Conservation (phyloP, 2,329 filamentous ascomycete genomes). For the Claviceps maximensis region DNA sequence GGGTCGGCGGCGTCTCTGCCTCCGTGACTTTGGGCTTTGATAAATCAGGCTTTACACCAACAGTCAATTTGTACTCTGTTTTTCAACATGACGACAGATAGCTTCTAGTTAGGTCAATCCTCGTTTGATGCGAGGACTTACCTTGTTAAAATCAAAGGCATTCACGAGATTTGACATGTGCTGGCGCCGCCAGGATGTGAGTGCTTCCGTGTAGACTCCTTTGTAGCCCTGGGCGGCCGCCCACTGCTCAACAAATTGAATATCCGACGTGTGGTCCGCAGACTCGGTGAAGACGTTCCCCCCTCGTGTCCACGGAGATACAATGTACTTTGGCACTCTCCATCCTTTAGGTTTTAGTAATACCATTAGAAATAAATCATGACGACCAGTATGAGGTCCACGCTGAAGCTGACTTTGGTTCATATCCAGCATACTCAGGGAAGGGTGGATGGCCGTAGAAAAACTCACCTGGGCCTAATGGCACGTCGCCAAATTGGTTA, state of each 20-base stretch:
- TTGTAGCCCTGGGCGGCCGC: constrained; percentile 16
- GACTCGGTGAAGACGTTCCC: constrained; percentile 39
- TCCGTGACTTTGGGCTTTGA: constrained; percentile 5
- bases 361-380: too few species aligned
- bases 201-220: constrained; percentile 16
- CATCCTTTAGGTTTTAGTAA: too few species aligned
- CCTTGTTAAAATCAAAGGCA: constrained; percentile 27
- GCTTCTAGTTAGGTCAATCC: background rate
- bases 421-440: too few species aligned
- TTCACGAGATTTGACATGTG: constrained; percentile 19
- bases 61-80: background rate
- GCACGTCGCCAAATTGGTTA: constrained; percentile 9
- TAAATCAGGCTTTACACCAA: constrained; percentile 5
- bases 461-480: constrained; percentile 15
- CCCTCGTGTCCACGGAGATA: constrained; percentile 41
- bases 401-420: background rate
- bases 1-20: constrained; percentile 1
- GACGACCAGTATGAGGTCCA: background rate
- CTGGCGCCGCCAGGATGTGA: constrained; percentile 15
- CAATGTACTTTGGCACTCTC: constrained; percentile 37
- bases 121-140: background rate
- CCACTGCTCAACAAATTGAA: constrained; percentile 38
- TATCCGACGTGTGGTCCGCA: constrained; percentile 39
- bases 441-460: too few species aligned
- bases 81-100: background rate